Evolutionary conservation across 805 yeast genomes (phyloP).

Genomic region (Yarrowia deformans): DNA sequence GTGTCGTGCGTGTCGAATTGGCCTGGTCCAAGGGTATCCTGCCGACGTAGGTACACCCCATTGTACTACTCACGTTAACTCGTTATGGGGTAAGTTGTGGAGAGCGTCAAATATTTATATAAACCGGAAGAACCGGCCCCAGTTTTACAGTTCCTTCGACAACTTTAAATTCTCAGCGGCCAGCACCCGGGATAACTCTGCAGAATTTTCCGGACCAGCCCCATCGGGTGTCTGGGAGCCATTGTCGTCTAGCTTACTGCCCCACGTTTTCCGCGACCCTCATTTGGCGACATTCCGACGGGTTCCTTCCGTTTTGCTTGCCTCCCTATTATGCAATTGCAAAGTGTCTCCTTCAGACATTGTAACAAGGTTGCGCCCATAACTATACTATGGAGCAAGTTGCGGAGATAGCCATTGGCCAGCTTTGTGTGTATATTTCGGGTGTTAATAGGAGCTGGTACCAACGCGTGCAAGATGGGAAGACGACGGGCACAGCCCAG

Average conservation of each 20-base stretch:
- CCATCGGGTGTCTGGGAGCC: background rate
- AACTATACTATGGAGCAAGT: constrained; percentile 37
- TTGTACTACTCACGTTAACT: constrained; percentile 36
- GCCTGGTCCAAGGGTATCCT: constrained; percentile 5
- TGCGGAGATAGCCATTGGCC: constrained; percentile 37
- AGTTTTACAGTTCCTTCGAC: constrained; percentile 27
- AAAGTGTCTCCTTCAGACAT: constrained; percentile 2
- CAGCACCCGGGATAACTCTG: constrained; percentile 39
- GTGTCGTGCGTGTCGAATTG: background rate
- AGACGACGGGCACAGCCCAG: background rate
- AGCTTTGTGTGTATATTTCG: background rate
- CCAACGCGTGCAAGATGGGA: background rate
- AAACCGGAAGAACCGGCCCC: constrained; percentile 40
- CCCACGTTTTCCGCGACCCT: background rate
- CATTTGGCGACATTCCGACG: constrained; percentile 11
- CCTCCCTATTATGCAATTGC: constrained; percentile 28
- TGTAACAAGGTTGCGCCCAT: constrained; percentile 36
- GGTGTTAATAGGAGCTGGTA: background rate
- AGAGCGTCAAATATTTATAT: constrained; percentile 38
- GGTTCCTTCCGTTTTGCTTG: background rate
- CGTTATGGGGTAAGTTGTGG: constrained; percentile 39
- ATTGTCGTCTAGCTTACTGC: background rate
- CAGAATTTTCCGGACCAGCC: constrained; percentile 30
- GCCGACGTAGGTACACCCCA: constrained; percentile 12
- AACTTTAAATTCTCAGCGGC: constrained; percentile 15